Conservation (phyloP, 352 stramenopile species). For the Aphanomyces euteiches region DNA sequence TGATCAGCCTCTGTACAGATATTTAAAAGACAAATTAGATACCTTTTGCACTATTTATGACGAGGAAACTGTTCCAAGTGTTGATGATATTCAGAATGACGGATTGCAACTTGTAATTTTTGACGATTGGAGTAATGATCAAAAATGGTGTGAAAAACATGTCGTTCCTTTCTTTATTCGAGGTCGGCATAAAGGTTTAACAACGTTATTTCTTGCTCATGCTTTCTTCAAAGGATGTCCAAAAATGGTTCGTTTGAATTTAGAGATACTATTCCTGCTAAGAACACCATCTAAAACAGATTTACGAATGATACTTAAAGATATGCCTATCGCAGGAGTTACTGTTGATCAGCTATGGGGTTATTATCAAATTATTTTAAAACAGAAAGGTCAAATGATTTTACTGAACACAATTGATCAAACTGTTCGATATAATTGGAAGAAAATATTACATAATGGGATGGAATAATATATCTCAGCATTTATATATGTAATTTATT, state of each 20-base stretch:
- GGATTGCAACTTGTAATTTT: constrained; percentile 8
- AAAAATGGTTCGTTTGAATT: constrained; percentile 4
- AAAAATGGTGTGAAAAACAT: background rate
- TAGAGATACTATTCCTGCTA: background rate
- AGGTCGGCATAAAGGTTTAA: background rate
- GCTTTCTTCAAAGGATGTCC: background rate
- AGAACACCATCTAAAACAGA: background rate
- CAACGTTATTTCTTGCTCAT: background rate
- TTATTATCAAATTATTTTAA: background rate
- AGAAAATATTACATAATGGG: background rate
- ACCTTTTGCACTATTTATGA: constrained; percentile 9
- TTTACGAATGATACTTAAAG: background rate
- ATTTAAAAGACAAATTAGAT: constrained; percentile 12
- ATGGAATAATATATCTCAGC: too few species aligned
- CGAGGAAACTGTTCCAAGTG: background rate
- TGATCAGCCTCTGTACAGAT: constrained; percentile 5
- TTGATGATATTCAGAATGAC: constrained; percentile 1
- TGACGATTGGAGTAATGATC: background rate
- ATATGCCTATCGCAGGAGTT: background rate
- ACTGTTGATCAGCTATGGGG: background rate
- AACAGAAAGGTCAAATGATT: background rate
- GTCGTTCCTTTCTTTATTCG: constrained; percentile 2
- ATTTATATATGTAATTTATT: background rate
- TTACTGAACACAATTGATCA: background rate
- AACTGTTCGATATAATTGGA: background rate